Conservation (phyloP, 1,284 basidiomycete genomes). For the Sanghuangporus baumii region DNA sequence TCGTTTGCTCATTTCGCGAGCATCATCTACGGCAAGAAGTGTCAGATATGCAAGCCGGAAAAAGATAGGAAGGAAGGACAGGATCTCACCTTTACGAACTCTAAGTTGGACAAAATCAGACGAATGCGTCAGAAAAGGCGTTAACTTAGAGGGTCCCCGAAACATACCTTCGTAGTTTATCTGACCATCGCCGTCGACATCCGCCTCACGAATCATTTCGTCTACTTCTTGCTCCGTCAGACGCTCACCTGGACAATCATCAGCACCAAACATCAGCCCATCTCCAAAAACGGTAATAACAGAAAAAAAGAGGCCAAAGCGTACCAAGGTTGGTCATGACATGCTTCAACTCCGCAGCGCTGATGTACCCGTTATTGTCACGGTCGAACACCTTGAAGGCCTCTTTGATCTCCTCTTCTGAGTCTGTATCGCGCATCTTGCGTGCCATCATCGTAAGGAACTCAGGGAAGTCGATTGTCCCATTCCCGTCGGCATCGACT, state of each 20-base stretch:
- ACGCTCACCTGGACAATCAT: slow-evolving; percentile 67
- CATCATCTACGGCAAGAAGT: slow-evolving; percentile 43
- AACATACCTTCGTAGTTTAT: slow-evolving; percentile 76
- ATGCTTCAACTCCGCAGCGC: slow-evolving; percentile 77
- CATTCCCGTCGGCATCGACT: slow-evolving; percentile 75
- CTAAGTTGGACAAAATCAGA: slow-evolving; percentile 28
- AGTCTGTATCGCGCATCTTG: slow-evolving; percentile 93
- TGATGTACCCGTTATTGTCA: slow-evolving; percentile 79
- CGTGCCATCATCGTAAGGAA: slow-evolving; percentile 96
- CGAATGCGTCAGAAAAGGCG: neutral
- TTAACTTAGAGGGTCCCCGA: neutral
- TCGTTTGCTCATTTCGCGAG: slow-evolving; percentile 38
- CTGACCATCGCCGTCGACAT: slow-evolving; percentile 91
- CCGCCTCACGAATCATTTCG: slow-evolving; percentile 98
- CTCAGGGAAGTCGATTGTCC: slow-evolving; percentile 94
- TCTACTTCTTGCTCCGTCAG: slow-evolving; percentile 90
- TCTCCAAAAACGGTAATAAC: neutral
- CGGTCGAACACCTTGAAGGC: slow-evolving; percentile 85
- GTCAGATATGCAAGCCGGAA: slow-evolving; percentile 12
- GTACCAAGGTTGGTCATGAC: slow-evolving; percentile 90
- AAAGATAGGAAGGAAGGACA: neutral
- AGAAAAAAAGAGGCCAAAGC: slow-evolving; percentile 25
- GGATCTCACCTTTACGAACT: slow-evolving; percentile 60
- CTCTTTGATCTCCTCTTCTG: slow-evolving; percentile 70
- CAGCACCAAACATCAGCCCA: neutral